A percentile compares a stretch with the other conserved stretches of the same genome.
phyloP scores from a whole-genome alignment of 2,329 filamentous ascomycete species.

The Fusarium concolor region DNA sequence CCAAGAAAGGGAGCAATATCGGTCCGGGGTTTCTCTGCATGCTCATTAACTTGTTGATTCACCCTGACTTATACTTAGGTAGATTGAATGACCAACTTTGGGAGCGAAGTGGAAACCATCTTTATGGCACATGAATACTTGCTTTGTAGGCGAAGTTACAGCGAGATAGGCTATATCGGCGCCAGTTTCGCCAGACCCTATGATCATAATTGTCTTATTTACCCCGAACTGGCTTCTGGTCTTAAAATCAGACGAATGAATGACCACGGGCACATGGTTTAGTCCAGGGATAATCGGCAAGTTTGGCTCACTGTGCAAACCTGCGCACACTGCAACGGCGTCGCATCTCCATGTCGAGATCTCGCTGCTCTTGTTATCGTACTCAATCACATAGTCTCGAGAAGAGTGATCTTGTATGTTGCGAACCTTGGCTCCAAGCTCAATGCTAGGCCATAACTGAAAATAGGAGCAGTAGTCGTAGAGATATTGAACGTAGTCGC shows the following conservation, averaged over 20 bases:
- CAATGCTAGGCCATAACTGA: background rate
- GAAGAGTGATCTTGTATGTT: background rate
- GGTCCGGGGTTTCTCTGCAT: background rate
- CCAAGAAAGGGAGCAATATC: background rate
- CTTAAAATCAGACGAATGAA: slow-evolving; percentile 47
- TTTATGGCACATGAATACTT: slow-evolving; percentile 1
- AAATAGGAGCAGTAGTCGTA: background rate
- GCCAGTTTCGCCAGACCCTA: background rate
- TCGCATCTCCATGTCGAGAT: background rate
- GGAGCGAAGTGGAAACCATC: slow-evolving; percentile 11
- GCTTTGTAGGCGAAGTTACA: background rate
- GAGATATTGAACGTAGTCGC: background rate
- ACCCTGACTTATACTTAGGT: no score
- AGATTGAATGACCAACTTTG: background rate
- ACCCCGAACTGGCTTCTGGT: background rate
- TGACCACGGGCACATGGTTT: slow-evolving; percentile 30
- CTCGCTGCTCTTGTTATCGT: background rate
- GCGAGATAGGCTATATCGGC: background rate
- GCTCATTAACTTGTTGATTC: no score
- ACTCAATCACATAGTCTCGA: background rate
- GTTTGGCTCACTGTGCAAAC: slow-evolving; percentile 19
- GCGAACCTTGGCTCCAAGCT: background rate
- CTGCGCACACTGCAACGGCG: slow-evolving; percentile 20
- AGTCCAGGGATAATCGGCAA: slow-evolving; percentile 6
- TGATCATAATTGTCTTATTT: background rate